phyloP scores from a whole-genome alignment of 345 rosid genomes.

The Gossypium thurberi region DNA sequence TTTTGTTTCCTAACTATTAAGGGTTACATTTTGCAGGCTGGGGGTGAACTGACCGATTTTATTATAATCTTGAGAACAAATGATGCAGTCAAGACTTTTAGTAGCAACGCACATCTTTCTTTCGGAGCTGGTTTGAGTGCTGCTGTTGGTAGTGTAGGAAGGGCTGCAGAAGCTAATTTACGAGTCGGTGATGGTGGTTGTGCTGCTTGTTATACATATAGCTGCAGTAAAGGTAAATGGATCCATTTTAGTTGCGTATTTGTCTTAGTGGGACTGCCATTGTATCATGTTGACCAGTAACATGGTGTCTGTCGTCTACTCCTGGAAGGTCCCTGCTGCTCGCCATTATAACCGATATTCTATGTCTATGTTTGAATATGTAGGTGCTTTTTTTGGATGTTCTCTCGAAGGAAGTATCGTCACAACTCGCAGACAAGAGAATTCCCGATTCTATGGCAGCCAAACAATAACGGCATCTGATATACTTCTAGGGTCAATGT shows the following conservation, averaged over 20 bases:
- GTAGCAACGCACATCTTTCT: conserved; percentile 72
- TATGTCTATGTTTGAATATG: conserved; percentile 6
- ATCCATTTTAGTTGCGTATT: background rate
- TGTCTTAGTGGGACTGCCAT: background rate
- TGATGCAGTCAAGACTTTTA: conserved; percentile 79
- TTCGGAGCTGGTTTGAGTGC: conserved; percentile 96
- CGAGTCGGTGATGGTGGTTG: conserved; percentile 93
- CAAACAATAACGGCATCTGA: conserved; percentile 67
- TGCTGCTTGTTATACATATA: conserved; percentile 94
- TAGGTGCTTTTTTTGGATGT: conserved; percentile 94
- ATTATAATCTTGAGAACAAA: conserved; percentile 75
- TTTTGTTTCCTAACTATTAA: background rate
- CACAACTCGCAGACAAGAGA: conserved; percentile 62
- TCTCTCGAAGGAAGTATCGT: conserved; percentile 85
- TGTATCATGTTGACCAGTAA: background rate
- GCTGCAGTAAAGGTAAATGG: conserved; percentile 88
- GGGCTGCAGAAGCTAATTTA: conserved; percentile 81
- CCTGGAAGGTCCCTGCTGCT: no score
- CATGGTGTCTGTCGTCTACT: background rate
- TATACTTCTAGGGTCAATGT: conserved; percentile 75
- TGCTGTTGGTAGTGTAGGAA: conserved; percentile 72
- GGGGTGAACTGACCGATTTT: conserved; percentile 95
- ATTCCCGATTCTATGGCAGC: conserved; percentile 78
- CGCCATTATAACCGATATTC: no score
- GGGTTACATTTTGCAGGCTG: conserved; percentile 50